Base-by-base conservation (phyloP, 139 green algal genomes). In the Coelastrella sp. region DNA sequence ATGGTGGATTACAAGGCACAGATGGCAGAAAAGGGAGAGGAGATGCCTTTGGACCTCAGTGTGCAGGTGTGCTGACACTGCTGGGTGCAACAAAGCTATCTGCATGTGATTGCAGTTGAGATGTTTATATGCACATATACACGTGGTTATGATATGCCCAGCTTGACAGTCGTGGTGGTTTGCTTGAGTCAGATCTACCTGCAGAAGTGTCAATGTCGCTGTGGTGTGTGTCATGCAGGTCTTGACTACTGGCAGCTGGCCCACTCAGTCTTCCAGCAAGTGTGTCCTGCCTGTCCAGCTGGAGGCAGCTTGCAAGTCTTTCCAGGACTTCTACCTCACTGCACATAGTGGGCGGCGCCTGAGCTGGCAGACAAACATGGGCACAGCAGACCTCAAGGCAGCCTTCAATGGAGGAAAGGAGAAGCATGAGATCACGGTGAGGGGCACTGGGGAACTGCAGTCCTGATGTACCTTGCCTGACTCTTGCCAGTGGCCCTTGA, bases 361-460 rank as follows among this genome's bases (percentile, higher is more conserved):
- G 27, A 93, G 89, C n/a, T 99, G 96, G 96, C 97, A 99, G 90
- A 95, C 93, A 67, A 96, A 96, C 85, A 98, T 99, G 97, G 97
- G 97, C 86, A 97, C 89, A 8, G 95, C 94, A 23, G 97, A 99
- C 80, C 81, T 99, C 63, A 92, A 93, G 63, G 93, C 91, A 37
- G 89, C 83, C 1, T 97, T 96, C 89, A 91, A 84, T n/a, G 78
- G 32, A 19, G 79, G 89, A 35, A 82, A 67, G 3, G 89, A 90
- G 27, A 91, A 92, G 80, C 95, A 98, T 80, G 95, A 98, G 89
- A 90, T 99, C 40, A 96, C 73, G 73, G 73, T 81, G 35, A 2
- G 73, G 4, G 2, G 11, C 5, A 32, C 2, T 69, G 25, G 23
- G n/a, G n/a, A n/a, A n/a, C n/a, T n/a, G n/a, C n/a, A n/a, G n/a